These are phyloP conservation scores for Diophrys sp. DNA, from an alignment of 73 alveolate genomes.

Conservation along the genomic window DNA sequence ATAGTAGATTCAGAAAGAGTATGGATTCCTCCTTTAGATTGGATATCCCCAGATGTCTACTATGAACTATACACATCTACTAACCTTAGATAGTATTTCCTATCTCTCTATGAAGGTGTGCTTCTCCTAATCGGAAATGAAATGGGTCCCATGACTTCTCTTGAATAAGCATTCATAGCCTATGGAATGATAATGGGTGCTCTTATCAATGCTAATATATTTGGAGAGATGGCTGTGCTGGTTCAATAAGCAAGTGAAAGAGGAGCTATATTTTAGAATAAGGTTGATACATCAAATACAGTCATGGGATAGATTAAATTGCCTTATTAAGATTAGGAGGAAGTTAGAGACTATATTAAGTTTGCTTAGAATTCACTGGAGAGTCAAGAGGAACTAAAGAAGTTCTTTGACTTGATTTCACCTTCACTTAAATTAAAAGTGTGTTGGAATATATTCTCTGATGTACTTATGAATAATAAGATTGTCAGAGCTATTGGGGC, in stretches of 20 bases:
- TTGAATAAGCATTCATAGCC: slow-evolving; percentile 25
- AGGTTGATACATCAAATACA: slow-evolving; percentile 18
- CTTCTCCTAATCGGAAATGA: slow-evolving; percentile 18
- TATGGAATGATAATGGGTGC: slow-evolving; percentile 11
- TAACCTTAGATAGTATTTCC: neutral
- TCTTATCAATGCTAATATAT: slow-evolving; percentile 7
- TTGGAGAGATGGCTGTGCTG: slow-evolving; percentile 40
- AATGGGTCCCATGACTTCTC: slow-evolving; percentile 10
- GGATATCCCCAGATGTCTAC: neutral
- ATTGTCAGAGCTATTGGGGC: neutral
- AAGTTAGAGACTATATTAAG: slow-evolving; percentile 22
- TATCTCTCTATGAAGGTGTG: slow-evolving; percentile 11
- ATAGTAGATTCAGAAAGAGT: slow-evolving; percentile 9
- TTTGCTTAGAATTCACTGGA: slow-evolving; percentile 8
- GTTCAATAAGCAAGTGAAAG: slow-evolving; percentile 27
- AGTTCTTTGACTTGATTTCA: slow-evolving; percentile 16
- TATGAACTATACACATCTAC: neutral
- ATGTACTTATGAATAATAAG: neutral
- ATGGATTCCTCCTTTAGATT: slow-evolving; percentile 40
- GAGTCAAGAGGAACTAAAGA: slow-evolving; percentile 14
- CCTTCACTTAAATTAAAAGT: slow-evolving; percentile 23
- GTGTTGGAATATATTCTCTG: slow-evolving; percentile 36
- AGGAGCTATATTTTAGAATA: slow-evolving; percentile 18
- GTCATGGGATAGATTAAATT: slow-evolving; percentile 11
- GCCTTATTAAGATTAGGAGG: slow-evolving; percentile 13